Percentiles rank a stretch among this genome's conserved stretches.
phyloP scores from a whole-genome alignment of 345 rosid genomes.

The Litchi chinensis region DNA sequence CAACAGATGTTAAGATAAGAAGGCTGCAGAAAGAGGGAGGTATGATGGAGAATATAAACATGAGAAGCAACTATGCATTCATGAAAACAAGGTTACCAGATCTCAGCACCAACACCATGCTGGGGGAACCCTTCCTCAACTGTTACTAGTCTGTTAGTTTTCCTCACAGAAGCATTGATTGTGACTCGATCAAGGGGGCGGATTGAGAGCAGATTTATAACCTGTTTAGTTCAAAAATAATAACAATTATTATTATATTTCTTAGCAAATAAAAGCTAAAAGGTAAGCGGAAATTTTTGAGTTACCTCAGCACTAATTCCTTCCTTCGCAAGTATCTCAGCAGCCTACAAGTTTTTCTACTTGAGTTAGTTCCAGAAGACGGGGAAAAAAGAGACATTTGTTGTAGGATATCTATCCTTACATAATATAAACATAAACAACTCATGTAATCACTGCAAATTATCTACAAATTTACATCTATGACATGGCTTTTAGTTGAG shows the following conservation, averaged over 20 bases:
- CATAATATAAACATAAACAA: no score
- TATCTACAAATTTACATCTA: no score
- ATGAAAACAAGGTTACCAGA: constrained; percentile 49
- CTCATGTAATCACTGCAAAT: no score
- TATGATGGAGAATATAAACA: not conserved
- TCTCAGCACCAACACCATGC: constrained; percentile 94
- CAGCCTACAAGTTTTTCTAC: constrained; percentile 49
- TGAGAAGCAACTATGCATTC: not conserved
- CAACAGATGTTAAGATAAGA: not conserved
- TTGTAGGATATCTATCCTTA: not conserved
- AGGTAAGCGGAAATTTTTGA: not conserved
- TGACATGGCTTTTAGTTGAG: no score
- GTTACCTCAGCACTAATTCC: constrained; percentile 90
- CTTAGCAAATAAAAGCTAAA: not conserved
- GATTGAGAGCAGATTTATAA: constrained; percentile 82
- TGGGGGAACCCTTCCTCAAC: constrained; percentile 96
- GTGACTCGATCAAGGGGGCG: constrained; percentile 83
- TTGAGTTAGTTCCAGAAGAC: not conserved
- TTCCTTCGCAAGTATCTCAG: constrained; percentile 81
- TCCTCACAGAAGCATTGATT: constrained; percentile 87
- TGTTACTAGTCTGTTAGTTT: constrained; percentile 93
- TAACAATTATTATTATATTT: not conserved
- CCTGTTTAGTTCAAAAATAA: constrained; percentile 40
- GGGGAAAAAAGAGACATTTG: not conserved
- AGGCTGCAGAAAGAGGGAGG: not conserved